Evolutionary conservation across 805 yeast genomes (phyloP).

Genomic region (Jamesozyma piceae): DNA sequence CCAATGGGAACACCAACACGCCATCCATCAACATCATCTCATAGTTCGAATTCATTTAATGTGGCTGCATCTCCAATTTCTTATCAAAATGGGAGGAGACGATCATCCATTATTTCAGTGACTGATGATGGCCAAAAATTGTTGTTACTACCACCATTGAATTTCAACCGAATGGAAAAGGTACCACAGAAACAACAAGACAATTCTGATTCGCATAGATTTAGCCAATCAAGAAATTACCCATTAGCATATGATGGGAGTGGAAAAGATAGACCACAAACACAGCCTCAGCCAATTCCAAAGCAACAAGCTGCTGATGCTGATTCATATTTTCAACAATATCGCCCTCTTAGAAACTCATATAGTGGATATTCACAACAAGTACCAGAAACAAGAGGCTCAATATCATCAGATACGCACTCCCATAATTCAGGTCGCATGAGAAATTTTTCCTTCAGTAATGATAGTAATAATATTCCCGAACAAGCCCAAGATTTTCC

Average conservation of each 20-base stretch:
- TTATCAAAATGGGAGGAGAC: constrained; percentile 5
- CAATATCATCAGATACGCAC: not conserved
- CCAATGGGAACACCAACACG: not conserved
- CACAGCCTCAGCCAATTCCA: not conserved
- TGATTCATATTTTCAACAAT: not conserved
- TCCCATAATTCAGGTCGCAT: not conserved
- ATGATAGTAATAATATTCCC: not conserved
- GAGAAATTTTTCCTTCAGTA: constrained; percentile 2
- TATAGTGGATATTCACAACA: not conserved
- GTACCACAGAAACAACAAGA: not conserved
- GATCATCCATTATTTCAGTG: constrained; percentile 9
- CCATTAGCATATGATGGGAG: not conserved
- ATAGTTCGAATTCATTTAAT: constrained; percentile 4
- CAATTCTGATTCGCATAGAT: not conserved
- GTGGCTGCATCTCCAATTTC: constrained; percentile 7
- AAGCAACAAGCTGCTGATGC: not conserved
- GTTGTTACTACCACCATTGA: constrained; percentile 9
- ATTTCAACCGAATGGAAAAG: not conserved
- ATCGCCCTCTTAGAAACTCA: not conserved
- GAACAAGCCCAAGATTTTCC: not conserved
- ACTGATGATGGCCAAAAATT: constrained; percentile 10
- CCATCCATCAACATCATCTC: constrained; percentile 3
- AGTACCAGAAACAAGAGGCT: not conserved
- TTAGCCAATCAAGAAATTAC: not conserved
- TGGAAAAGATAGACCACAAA: not conserved